Conservation (phyloP, 495 filamentous ascomycete species). For the Daldinia concentrica region DNA sequence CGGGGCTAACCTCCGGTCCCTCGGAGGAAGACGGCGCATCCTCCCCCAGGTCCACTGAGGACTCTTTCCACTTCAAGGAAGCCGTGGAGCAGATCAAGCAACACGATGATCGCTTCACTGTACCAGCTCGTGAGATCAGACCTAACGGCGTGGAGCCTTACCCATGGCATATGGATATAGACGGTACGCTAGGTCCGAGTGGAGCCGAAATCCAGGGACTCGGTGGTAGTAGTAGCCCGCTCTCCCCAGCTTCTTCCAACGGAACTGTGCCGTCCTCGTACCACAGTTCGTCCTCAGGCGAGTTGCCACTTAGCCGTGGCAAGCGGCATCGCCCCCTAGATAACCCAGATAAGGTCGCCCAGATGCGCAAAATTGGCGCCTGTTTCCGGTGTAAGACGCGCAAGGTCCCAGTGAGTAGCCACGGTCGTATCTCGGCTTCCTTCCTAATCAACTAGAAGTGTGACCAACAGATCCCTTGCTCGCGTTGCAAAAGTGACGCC, state of each 20-base stretch:
- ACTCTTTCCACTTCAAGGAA: slow-evolving; percentile 46
- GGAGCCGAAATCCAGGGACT: slow-evolving; percentile 33
- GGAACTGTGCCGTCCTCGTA: slow-evolving; percentile 29
- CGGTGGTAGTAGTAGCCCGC: slow-evolving; percentile 32
- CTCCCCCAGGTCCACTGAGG: slow-evolving; percentile 45
- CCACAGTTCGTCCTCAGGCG: slow-evolving; percentile 25
- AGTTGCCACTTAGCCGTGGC: slow-evolving; percentile 43
- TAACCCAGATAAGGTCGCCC: slow-evolving; percentile 47
- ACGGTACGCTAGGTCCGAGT: slow-evolving; percentile 38
- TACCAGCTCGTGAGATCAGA: slow-evolving; percentile 46
- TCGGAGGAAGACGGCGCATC: slow-evolving; percentile 49
- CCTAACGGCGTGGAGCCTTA: slow-evolving; percentile 46
- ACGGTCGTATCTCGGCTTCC: slow-evolving; percentile 2
- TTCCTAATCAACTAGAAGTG: slow-evolving; percentile 43
- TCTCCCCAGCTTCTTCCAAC: slow-evolving; percentile 37
- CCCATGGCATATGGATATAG: slow-evolving; percentile 47
- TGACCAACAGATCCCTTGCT: slow-evolving; percentile 45
- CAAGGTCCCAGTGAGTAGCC: slow-evolving; percentile 46
- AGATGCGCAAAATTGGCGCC: slow-evolving; percentile 46
- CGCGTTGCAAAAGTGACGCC: slow-evolving; percentile 42
- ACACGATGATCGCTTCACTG: slow-evolving; percentile 49
- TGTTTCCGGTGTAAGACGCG: slow-evolving; percentile 47
- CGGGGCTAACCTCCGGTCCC: slow-evolving; percentile 47
- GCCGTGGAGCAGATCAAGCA: slow-evolving; percentile 46
- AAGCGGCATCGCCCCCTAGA: slow-evolving; percentile 44